These are phyloP conservation scores for Pythium dissimile DNA, from an alignment of 352 stramenopile species.

Conservation along the genomic window DNA sequence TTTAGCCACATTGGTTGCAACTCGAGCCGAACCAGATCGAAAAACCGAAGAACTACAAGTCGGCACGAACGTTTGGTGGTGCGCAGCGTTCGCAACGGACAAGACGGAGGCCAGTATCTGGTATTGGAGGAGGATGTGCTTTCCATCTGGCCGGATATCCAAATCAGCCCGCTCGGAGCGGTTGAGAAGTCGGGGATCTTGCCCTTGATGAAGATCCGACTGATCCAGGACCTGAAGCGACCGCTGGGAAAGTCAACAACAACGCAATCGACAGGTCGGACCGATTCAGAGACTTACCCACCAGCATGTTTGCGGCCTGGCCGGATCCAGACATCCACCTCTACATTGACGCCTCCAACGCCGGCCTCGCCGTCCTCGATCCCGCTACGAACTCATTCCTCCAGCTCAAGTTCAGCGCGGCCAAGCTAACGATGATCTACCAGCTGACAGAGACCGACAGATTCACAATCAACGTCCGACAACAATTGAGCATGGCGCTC, in stretches of 20 bases:
- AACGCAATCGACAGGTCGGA: neutral
- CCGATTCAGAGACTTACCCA: constrained; percentile 2
- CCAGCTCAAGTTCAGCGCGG: neutral
- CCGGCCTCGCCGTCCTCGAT: constrained; percentile 6
- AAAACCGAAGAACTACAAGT: constrained; percentile 1
- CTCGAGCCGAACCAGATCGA: neutral
- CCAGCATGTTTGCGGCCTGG: neutral
- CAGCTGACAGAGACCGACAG: neutral
- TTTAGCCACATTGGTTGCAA: neutral
- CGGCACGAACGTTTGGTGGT: neutral
- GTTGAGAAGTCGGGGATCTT: neutral
- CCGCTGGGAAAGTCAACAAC: constrained; percentile 1
- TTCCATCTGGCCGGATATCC: neutral
- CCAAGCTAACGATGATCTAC: neutral
- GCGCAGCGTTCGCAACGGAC: constrained; percentile 6
- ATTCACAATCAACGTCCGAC: constrained; percentile 33
- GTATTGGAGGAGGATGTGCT: neutral
- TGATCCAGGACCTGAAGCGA: constrained; percentile 12
- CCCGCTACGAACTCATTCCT: neutral
- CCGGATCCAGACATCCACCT: constrained; percentile 1
- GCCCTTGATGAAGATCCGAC: neutral
- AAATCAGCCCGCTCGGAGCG: constrained; percentile 5
- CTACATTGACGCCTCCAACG: constrained; percentile 11
- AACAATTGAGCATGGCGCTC: constrained; percentile 26
- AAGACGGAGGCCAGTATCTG: constrained; percentile 13